These are phyloP conservation scores for Stagonosporopsis chrysanthemi DNA, from an alignment of 2,329 filamentous ascomycete genomes.

Conservation along the genomic window DNA sequence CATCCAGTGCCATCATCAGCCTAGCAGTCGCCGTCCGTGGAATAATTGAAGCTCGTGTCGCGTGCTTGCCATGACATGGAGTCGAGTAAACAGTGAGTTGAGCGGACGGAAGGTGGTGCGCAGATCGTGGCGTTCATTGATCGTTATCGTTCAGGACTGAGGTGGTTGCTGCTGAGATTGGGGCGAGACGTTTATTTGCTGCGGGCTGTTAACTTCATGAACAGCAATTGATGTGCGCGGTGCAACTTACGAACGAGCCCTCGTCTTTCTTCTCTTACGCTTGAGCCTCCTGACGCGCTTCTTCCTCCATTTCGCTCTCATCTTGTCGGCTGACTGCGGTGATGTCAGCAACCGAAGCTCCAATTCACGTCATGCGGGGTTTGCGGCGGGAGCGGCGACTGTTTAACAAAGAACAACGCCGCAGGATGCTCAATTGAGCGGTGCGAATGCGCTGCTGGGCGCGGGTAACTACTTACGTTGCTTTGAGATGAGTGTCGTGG, in stretches of 20 bases:
- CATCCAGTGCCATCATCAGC: conserved; percentile 38
- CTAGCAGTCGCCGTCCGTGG: conserved; percentile 37
- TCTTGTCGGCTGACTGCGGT: conserved; percentile 57
- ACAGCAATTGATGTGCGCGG: neutral
- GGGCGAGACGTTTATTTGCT: conserved; percentile 61
- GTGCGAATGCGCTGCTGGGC: conserved; percentile 9
- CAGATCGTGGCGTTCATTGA: conserved; percentile 37
- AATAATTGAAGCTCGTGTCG: conserved; percentile 36
- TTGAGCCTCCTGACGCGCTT: conserved; percentile 99
- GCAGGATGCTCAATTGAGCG: conserved; percentile 37
- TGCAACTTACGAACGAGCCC: conserved; percentile 85
- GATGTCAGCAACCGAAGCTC: conserved; percentile 38
- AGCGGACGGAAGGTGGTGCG: conserved; percentile 35
- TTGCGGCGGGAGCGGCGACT: conserved; percentile 10
- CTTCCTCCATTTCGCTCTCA: conserved; percentile 99
- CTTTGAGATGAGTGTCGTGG: conserved; percentile 54
- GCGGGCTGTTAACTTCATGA: conserved; percentile 22
- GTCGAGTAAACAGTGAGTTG: conserved; percentile 33
- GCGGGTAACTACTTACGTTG: conserved; percentile 46
- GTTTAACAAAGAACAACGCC: conserved; percentile 12
- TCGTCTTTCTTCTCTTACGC: conserved; percentile 99
- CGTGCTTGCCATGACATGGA: conserved; percentile 35
- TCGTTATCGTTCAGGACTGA: conserved; percentile 42
- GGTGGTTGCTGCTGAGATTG: conserved; percentile 47
- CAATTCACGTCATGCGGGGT: conserved; percentile 22